Percentiles rank a stretch among this genome's conserved stretches.
phyloP scores from a whole-genome alignment of 2,329 filamentous ascomycete genomes.

The Cucurbitaria berberidis region DNA sequence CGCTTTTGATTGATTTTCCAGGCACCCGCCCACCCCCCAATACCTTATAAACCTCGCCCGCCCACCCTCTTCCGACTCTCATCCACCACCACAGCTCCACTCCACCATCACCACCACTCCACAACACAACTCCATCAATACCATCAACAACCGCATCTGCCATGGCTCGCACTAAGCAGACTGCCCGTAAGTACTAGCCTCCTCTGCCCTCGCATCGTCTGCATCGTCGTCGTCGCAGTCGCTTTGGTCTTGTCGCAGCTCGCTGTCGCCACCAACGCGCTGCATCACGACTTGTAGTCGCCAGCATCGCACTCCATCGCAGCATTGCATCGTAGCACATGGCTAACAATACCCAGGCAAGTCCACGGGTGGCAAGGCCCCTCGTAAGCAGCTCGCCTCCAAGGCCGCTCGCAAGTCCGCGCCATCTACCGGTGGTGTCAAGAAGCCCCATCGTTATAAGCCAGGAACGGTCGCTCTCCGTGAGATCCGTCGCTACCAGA shows the following conservation, averaged over 20 bases:
- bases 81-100: conserved; percentile 46
- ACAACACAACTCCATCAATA: conserved; percentile 13
- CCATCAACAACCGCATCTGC: conserved; percentile 31
- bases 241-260: conserved; percentile 18
- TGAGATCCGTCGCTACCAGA: conserved; percentile 91
- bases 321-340: conserved; percentile 7
- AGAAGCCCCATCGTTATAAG: conserved; percentile 64
- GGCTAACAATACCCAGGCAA: conserved; percentile 63
- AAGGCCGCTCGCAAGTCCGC: conserved; percentile 99
- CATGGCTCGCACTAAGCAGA: conserved; percentile 64
- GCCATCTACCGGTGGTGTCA: conserved; percentile 82
- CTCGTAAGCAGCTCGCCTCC: conserved; percentile 96
- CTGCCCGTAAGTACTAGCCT: conserved; percentile 57
- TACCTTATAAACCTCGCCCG: conserved; percentile 49
- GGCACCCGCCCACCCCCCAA: conserved; percentile 42
- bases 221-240: conserved; percentile 28
- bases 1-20: conserved; percentile 44
- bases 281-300: conserved; percentile 23
- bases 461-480: conserved; percentile 78
- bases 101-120: conserved; percentile 23
- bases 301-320: background rate
- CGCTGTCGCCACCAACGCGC: conserved; percentile 16
- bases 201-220: conserved; percentile 17
- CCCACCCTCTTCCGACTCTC: conserved; percentile 43
- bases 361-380: conserved; percentile 75